phyloP scores from a whole-genome alignment of 495 filamentous ascomycete genomes.

The Neurospora discreta region DNA sequence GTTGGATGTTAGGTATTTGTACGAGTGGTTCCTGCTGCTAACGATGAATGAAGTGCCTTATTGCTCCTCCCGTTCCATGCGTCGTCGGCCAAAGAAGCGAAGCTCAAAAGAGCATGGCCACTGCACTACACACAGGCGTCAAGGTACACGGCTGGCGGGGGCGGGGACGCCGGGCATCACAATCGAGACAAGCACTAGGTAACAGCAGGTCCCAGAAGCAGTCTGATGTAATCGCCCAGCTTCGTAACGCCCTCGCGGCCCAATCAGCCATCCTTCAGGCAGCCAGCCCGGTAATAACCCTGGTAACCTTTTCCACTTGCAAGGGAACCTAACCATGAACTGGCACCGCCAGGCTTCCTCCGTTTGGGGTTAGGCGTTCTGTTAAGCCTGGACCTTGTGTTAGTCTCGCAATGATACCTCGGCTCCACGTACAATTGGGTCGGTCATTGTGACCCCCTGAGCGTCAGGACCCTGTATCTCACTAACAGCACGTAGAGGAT shows the following conservation, averaged over 20 bases:
- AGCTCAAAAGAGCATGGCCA: not conserved
- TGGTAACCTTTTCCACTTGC: not conserved
- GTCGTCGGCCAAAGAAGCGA: not conserved
- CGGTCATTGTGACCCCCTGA: not conserved
- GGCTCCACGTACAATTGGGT: not conserved
- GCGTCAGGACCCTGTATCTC: not conserved
- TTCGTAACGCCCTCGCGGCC: slow-evolving; percentile 17
- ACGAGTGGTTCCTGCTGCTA: not conserved
- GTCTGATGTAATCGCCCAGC: slow-evolving; percentile 17
- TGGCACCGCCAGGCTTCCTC: not conserved
- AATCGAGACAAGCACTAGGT: not conserved
- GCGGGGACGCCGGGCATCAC: not conserved
- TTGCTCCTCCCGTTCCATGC: not conserved
- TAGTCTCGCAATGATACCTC: not conserved
- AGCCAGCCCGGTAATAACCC: slow-evolving; percentile 2
- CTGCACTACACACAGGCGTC: not conserved
- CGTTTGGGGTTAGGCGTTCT: not conserved
- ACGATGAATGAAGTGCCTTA: not conserved
- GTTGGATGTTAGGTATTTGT: not conserved
- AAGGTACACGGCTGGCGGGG: not conserved
- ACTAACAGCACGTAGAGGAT: slow-evolving; percentile 8
- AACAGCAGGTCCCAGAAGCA: slow-evolving; percentile 1
- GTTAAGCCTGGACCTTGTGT: not conserved
- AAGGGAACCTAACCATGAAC: not conserved
- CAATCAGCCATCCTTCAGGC: slow-evolving; percentile 22